A percentile compares a stretch with the other conserved stretches of the same genome.
phyloP scores from a whole-genome alignment of 73 alveolate species.

The Blepharisma japonicum region DNA sequence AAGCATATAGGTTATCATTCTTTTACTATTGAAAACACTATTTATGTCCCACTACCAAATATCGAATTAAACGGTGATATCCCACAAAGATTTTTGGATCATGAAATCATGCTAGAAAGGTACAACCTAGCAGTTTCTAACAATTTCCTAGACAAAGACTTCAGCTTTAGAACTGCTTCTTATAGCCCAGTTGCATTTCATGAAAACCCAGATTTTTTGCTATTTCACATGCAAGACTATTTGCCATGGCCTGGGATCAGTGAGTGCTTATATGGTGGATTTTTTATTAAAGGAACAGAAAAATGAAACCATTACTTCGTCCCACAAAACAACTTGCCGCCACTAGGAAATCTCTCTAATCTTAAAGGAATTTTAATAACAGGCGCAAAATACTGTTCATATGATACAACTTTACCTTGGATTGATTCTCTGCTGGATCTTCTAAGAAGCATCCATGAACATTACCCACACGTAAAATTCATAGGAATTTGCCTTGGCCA shows the following conservation, averaged over 20 bases:
- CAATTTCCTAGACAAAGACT: too few species aligned
- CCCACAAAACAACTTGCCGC: not conserved
- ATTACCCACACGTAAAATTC: not conserved
- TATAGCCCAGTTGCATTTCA: too few species aligned
- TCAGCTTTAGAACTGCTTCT: too few species aligned
- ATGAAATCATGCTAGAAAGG: too few species aligned
- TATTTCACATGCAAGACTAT: not conserved
- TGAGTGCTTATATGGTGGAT: not conserved
- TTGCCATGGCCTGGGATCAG: not conserved
- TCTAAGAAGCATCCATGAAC: not conserved
- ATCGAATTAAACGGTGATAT: too few species aligned
- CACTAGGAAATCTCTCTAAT: not conserved
- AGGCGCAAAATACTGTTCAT: constrained; percentile 2
- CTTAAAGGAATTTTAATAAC: not conserved
- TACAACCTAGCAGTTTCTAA: too few species aligned
- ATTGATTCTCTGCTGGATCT: not conserved
- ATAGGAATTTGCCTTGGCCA: constrained; percentile 18
- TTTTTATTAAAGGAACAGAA: constrained; percentile 19
- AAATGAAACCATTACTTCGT: constrained; percentile 8
- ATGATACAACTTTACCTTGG: not conserved
- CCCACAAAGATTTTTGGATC: too few species aligned
- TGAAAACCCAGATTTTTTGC: not conserved
- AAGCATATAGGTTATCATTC: not conserved
- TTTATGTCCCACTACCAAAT: constrained; percentile 1
- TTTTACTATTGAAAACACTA: not conserved